phyloP scores from a whole-genome alignment of 2,329 filamentous ascomycete species.

The Drechslerella coelobrocha region DNA sequence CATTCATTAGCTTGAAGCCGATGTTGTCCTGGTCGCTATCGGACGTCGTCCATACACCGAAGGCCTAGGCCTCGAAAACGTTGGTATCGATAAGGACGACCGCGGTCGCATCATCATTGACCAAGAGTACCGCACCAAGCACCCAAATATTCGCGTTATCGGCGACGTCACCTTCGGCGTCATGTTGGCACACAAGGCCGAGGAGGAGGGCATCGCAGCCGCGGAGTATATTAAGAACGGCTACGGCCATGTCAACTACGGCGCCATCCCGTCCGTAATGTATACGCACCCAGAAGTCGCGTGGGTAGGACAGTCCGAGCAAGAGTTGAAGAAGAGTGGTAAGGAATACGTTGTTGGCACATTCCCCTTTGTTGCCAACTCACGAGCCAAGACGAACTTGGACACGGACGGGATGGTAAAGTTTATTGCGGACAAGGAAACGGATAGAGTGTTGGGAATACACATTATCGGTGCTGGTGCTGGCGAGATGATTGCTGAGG shows the following conservation, averaged over 20 bases:
- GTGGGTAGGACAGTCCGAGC: slow-evolving; percentile 97
- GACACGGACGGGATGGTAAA: slow-evolving; percentile 96
- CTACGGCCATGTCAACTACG: slow-evolving; percentile 98
- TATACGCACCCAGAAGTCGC: slow-evolving; percentile 98
- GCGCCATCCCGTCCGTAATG: slow-evolving; percentile 97
- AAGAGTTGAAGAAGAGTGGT: slow-evolving; percentile 87
- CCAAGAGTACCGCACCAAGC: slow-evolving; percentile 97
- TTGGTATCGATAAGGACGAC: slow-evolving; percentile 89
- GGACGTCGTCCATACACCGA: slow-evolving; percentile 93
- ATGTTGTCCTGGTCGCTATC: slow-evolving; percentile 95
- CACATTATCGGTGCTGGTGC: slow-evolving; percentile 97
- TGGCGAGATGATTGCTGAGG: slow-evolving; percentile 99
- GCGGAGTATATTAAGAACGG: slow-evolving; percentile 98
- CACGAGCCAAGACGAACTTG: slow-evolving; percentile 96
- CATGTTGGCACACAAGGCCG: slow-evolving; percentile 64
- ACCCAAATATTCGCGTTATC: slow-evolving; percentile 94
- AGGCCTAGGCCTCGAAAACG: slow-evolving; percentile 90
- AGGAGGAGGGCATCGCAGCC: slow-evolving; percentile 94
- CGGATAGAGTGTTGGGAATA: slow-evolving; percentile 90
- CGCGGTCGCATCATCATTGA: slow-evolving; percentile 95
- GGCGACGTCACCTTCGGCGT: slow-evolving; percentile 94
- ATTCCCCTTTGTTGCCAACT: slow-evolving; percentile 98
- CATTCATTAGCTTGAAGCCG: slow-evolving; percentile 75
- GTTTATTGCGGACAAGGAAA: slow-evolving; percentile 92
- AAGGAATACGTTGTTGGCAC: slow-evolving; percentile 91